Evolutionary conservation across 1,284 basidiomycete species (phyloP), one percentile per base, ranked within the genome.

Genomic region (Volvariella volvacea): DNA sequence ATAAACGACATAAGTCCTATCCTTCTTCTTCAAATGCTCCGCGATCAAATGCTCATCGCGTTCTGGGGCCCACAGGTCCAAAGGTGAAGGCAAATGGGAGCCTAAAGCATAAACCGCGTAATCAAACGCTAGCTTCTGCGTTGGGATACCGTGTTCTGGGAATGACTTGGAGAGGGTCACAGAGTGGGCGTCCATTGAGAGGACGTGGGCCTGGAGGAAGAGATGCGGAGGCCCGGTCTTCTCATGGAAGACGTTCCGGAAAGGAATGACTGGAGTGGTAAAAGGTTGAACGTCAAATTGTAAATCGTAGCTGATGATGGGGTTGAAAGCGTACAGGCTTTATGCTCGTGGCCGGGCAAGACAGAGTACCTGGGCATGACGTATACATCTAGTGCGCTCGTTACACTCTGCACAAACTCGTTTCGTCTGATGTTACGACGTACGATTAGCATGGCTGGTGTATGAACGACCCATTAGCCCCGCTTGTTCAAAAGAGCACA

Each of bases 291-390:
- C n/a, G n/a, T n/a, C n/a, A n/a, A n/a, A n/a, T n/a, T n/a, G n/a
- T n/a, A n/a, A 21, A 41, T 25, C 34, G 20, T 15, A 43, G 19
- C 19, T 36, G 10, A 42, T 16, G 19, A 33, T 14, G 25, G 15
- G 41, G 31, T 15, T 16, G 22, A 43, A 22, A 42, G 69, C 63
- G 64, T 58, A 74, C 80, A 82, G 15, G 81, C 80, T 66, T 86
- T 86, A 64, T 85, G 77, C 61, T 84, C 83, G 55, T 86, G 80
- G 22, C 76, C 74, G 4, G 80, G 71, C 6, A 86, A 66, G 10
- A 84, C 74, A 7, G 77, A 72, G 51, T 77, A 76, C 39, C 83
- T 71, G 2, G 83, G 80, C 41, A 84, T 68, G 42, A 76, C 74
- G 59, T 84, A 82, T 3, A 80, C 66, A 55, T 81, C 73, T 83